phyloP scores from a whole-genome alignment of 139 green algal genomes.

The Auxenochlorella pyrenoidosa region DNA sequence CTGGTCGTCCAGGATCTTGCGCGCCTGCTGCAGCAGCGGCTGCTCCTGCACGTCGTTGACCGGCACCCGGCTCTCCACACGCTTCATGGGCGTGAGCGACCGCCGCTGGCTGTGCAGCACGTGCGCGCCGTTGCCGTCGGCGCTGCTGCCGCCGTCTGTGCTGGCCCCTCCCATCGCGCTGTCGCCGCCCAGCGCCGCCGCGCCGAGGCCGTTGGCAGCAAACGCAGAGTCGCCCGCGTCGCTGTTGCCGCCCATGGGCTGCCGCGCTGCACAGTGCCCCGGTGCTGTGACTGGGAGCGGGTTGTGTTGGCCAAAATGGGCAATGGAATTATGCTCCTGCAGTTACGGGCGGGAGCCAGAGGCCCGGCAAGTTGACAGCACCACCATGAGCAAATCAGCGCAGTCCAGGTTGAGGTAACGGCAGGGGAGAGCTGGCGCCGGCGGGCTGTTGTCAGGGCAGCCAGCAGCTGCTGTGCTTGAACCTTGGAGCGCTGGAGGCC shows the following conservation, averaged over 20 bases:
- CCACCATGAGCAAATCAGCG: too few relatives aligned
- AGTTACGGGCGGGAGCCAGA: too few relatives aligned
- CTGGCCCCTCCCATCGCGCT: background rate
- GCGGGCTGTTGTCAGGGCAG: too few relatives aligned
- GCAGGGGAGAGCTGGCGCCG: too few relatives aligned
- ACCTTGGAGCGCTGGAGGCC: too few relatives aligned
- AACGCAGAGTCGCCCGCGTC: background rate
- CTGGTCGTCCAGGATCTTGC: conserved; percentile 17
- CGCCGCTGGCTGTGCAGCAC: background rate
- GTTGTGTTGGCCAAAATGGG: too few relatives aligned
- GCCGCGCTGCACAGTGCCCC: background rate
- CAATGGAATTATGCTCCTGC: too few relatives aligned
- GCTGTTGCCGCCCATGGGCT: background rate
- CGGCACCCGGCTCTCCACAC: conserved; percentile 21
- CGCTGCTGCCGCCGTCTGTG: background rate
- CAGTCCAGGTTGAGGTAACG: too few relatives aligned
- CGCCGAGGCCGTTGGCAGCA: background rate
- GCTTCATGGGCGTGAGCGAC: conserved; percentile 21
- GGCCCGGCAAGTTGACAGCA: too few relatives aligned
- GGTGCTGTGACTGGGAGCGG: too few relatives aligned
- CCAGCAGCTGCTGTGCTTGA: too few relatives aligned
- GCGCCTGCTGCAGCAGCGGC: conserved; percentile 27
- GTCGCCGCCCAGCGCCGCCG: background rate
- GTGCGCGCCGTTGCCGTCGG: background rate
- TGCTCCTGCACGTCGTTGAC: conserved; percentile 16